phyloP scores from a whole-genome alignment of 2,329 filamentous ascomycete species.

The Diaporthe amygdali region DNA sequence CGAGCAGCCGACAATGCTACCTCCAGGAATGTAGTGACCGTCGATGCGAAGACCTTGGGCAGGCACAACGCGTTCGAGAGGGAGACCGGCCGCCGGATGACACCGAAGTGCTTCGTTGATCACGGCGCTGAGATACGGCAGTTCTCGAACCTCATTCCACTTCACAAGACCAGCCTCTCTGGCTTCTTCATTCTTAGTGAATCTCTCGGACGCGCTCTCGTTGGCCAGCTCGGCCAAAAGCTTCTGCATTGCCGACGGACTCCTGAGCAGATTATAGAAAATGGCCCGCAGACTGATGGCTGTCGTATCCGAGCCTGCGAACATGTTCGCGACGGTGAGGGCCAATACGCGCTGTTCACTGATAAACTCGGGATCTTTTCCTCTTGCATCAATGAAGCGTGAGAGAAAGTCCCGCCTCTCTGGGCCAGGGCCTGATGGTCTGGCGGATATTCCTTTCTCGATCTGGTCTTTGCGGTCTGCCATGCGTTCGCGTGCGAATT shows the following conservation, averaged over 20 bases:
- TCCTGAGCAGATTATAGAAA: constrained; percentile 7
- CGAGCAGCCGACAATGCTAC: not conserved
- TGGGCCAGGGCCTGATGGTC: not conserved
- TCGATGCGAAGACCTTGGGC: not conserved
- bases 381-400: not conserved
- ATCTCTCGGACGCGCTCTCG: not conserved
- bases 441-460: not conserved
- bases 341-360: constrained; percentile 1
- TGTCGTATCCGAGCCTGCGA: constrained; percentile 14
- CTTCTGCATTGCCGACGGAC: not conserved
- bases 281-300: not conserved
- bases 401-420: not conserved
- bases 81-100: not conserved
- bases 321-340: constrained; percentile 3
- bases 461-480: not conserved
- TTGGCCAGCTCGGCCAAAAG: not conserved
- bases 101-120: not conserved
- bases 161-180: not conserved
- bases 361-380: constrained; percentile 1
- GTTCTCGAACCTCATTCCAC: not conserved
- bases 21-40: not conserved
- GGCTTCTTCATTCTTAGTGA: not conserved
- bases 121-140: not conserved
- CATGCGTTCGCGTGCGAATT: not conserved
- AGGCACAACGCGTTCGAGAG: not conserved